These are phyloP conservation scores for Ustilago shanxiensis DNA, from an alignment of 1,284 basidiomycete genomes.

Conservation along the genomic window DNA sequence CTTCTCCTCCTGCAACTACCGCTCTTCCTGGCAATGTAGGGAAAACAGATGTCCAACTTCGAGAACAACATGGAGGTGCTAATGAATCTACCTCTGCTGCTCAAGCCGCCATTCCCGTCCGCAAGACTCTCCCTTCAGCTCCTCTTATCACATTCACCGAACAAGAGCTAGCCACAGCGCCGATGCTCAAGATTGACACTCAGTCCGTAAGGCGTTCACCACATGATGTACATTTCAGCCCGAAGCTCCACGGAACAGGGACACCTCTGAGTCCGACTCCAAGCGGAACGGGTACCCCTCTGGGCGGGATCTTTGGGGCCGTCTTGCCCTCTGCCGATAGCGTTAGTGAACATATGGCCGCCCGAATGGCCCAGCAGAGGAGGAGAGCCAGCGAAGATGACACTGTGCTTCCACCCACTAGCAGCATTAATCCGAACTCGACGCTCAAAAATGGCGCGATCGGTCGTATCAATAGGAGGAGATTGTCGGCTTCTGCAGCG, in stretches of 20 bases:
- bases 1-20: neutral
- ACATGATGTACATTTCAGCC: slow-evolving; percentile 6
- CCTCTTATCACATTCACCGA: slow-evolving; percentile 46
- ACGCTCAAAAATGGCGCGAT: slow-evolving; percentile 10
- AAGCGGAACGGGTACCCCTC: slow-evolving; percentile 22
- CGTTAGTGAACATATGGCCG: slow-evolving; percentile 20
- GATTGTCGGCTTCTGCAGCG: slow-evolving; percentile 15
- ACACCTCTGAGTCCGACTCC: slow-evolving; percentile 31
- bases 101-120: slow-evolving; percentile 17
- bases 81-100: neutral
- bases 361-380: slow-evolving; percentile 26
- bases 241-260: neutral
- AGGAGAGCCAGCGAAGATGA: slow-evolving; percentile 32
- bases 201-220: slow-evolving; percentile 15
- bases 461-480: slow-evolving; percentile 23
- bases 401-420: neutral
- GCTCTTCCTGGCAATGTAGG: slow-evolving; percentile 25
- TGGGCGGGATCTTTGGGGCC: slow-evolving; percentile 32
- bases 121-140: slow-evolving; percentile 23
- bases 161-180: slow-evolving; percentile 22
- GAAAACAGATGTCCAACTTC: slow-evolving; percentile 44
- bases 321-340: slow-evolving; percentile 17
- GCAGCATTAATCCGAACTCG: neutral
- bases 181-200: slow-evolving; percentile 29
- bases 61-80: slow-evolving; percentile 8